These are phyloP conservation scores for Pezicula carpinea DNA, from an alignment of 2,329 filamentous ascomycete genomes.

Conservation along the genomic window DNA sequence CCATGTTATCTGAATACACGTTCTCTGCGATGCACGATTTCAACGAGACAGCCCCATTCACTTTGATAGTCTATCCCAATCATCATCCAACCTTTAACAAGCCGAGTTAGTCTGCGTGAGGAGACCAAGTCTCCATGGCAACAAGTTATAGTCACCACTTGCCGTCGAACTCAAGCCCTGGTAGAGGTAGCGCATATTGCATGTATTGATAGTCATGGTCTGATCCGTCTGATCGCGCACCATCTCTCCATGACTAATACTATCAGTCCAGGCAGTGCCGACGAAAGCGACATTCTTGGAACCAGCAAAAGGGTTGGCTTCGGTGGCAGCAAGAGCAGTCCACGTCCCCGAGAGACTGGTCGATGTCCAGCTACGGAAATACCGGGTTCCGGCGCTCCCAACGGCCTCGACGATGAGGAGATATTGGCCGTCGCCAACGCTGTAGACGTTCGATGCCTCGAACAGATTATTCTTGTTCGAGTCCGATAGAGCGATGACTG, in stretches of 20 bases:
- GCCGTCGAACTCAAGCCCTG: slow-evolving; percentile 32
- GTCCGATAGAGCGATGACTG: slow-evolving; percentile 30
- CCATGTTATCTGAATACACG: no score
- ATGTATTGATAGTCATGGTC: slow-evolving; percentile 31
- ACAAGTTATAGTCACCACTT: slow-evolving; percentile 28
- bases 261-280: slow-evolving; percentile 31
- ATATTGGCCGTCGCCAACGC: slow-evolving; percentile 25
- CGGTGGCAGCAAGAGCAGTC: slow-evolving; percentile 30
- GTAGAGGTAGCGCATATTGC: slow-evolving; percentile 32
- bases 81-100: no score
- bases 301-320: slow-evolving; percentile 31
- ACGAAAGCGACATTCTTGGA: slow-evolving; percentile 33
- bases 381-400: slow-evolving; percentile 28
- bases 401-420: slow-evolving; percentile 36
- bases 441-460: slow-evolving; percentile 35
- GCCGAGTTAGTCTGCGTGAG: slow-evolving; percentile 4
- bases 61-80: no score
- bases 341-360: slow-evolving; percentile 29
- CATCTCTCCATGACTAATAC: slow-evolving; percentile 30
- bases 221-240: slow-evolving; percentile 32
- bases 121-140: slow-evolving; percentile 34
- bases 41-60: no score
- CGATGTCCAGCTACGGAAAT: slow-evolving; percentile 36
- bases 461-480: slow-evolving; percentile 27
- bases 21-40: no score